Percentiles rank a stretch among this genome's conserved stretches.
These are phyloP conservation scores for Trichocomaceae sp. DNA, from an alignment of 2,329 filamentous ascomycete genomes.

Conservation along the genomic window DNA sequence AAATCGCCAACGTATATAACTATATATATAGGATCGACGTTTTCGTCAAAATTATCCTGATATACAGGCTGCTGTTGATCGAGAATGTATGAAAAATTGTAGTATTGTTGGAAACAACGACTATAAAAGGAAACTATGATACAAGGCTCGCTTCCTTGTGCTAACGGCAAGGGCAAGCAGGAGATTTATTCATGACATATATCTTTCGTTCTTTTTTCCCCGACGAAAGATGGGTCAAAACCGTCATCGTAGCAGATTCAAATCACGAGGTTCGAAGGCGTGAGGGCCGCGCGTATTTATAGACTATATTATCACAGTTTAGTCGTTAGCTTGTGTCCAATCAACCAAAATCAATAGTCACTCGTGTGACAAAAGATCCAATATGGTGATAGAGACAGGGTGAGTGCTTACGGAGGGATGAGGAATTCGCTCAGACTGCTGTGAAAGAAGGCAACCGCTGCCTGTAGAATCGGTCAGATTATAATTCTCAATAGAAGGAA, in stretches of 20 bases:
- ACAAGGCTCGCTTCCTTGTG: not conserved
- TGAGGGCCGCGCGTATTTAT: not conserved
- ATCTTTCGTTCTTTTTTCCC: not conserved
- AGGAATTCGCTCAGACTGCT: constrained; percentile 63
- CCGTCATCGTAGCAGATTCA: not conserved
- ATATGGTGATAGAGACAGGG: not conserved
- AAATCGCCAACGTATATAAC: too few relatives aligned
- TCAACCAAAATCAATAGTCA: not conserved
- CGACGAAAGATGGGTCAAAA: not conserved
- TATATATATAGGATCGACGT: too few relatives aligned
- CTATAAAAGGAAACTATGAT: not conserved
- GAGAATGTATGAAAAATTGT: not conserved
- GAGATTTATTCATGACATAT: not conserved
- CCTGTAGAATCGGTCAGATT: constrained; percentile 37
- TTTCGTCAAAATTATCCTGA: not conserved
- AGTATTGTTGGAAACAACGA: not conserved
- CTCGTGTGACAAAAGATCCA: not conserved
- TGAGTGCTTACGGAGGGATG: constrained; percentile 52
- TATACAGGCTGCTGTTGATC: not conserved
- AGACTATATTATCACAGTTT: not conserved
- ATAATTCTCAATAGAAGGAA: not conserved
- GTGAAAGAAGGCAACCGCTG: constrained; percentile 59
- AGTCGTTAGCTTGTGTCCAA: not conserved
- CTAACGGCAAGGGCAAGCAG: not conserved
- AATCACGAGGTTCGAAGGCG: not conserved